Conservation (phyloP, 495 filamentous ascomycete genomes). For the Penicillium taxi region DNA sequence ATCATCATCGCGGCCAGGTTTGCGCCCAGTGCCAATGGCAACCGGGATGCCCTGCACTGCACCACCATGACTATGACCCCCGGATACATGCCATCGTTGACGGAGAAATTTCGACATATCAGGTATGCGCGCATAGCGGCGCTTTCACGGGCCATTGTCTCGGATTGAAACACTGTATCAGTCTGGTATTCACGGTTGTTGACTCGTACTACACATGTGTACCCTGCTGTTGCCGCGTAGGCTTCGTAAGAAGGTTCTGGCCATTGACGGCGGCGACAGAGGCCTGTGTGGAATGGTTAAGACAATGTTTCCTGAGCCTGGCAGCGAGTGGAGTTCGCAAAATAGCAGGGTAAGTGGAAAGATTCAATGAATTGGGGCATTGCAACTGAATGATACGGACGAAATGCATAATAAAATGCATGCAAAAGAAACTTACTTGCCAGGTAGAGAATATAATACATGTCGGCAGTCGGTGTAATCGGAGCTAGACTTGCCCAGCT, state of each 20-base stretch:
- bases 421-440: constrained; percentile 45
- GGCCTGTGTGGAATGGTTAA: no score
- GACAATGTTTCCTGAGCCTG: no score
- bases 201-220: constrained; percentile 85
- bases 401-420: not conserved
- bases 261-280: constrained; percentile 95
- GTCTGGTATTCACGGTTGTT: constrained; percentile 96
- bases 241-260: constrained; percentile 84
- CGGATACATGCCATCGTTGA: constrained; percentile 89
- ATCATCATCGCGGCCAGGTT: constrained; percentile 34
- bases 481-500: constrained; percentile 4
- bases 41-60: constrained; percentile 83
- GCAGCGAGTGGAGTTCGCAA: no score
- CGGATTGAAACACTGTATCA: constrained; percentile 71
- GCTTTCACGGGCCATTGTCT: constrained; percentile 80
- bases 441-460: constrained; percentile 66
- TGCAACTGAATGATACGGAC: no score
- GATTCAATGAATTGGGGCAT: no score
- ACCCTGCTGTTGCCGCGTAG: constrained; percentile 58
- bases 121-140: constrained; percentile 96
- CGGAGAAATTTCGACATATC: constrained; percentile 96
- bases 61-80: constrained; percentile 61
- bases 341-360: no score
- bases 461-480: constrained; percentile 16
- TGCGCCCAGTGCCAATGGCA: constrained; percentile 56